Conservation (phyloP, 495 filamentous ascomycete species). For the Podospora didyma region DNA sequence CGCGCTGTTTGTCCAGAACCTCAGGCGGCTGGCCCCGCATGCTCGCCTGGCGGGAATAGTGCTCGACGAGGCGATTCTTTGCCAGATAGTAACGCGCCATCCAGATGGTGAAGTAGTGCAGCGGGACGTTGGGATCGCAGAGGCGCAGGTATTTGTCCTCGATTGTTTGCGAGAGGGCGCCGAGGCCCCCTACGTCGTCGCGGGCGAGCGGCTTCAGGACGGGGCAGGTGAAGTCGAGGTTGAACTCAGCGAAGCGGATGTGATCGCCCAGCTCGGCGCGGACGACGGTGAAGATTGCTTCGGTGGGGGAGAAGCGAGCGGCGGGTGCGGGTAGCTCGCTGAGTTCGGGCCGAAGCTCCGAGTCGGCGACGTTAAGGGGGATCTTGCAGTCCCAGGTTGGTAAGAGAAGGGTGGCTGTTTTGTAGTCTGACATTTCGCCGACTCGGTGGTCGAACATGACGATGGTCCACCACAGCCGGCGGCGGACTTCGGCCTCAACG, state of each 20-base stretch:
- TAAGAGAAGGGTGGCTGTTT: constrained; percentile 26
- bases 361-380: constrained; percentile 56
- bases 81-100: constrained; percentile 40
- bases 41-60: constrained; percentile 32
- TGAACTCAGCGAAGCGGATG: constrained; percentile 39
- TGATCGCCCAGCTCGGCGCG: constrained; percentile 48
- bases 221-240: constrained; percentile 51
- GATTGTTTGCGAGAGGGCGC: constrained; percentile 37
- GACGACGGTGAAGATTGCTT: constrained; percentile 48
- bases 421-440: constrained; percentile 40
- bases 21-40: constrained; percentile 23
- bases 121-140: constrained; percentile 46
- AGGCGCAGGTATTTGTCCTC: constrained; percentile 44
- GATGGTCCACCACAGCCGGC: constrained; percentile 59
- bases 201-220: constrained; percentile 38
- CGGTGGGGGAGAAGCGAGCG: constrained; percentile 34
- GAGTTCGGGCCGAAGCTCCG: constrained; percentile 50
- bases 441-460: constrained; percentile 50
- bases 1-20: not conserved
- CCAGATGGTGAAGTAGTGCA: constrained; percentile 55
- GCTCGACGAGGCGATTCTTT: constrained; percentile 42
- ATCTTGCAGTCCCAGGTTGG: constrained; percentile 54
- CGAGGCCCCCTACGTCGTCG: constrained; percentile 4
- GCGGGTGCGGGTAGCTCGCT: constrained; percentile 35
- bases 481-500: constrained; percentile 55